Base-by-base conservation (phyloP, 768 basidiomycete species). In the Russula brevipes region DNA sequence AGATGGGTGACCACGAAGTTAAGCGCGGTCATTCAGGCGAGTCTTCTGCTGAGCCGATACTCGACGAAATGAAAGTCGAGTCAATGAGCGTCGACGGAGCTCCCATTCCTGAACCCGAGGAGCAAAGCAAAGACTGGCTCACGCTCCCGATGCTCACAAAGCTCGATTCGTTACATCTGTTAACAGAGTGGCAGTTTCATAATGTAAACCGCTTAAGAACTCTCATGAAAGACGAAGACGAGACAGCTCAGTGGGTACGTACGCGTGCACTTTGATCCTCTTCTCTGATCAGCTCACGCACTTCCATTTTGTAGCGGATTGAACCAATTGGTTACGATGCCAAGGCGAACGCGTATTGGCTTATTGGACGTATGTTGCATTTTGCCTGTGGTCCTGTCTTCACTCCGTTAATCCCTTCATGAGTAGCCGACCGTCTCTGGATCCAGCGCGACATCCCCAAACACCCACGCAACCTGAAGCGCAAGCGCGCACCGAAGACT, bases 151-250 rank as follows among this genome's bases (percentile, higher is more conserved):
- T 89, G 81, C 78, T 85, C 45, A 75, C 75, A 39, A 91, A 91
- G 74, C 81, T 94, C 47, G 87, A 91, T 63, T 84, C 87, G 4
- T 75, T 93, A 69, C 82, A 91, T 67, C 76, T 82, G 16, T 75
- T 94, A 54, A 81, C 80, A 35, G 92, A 94, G 74, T 94, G 92
- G 92, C 89, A 91, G 69, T 92, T 94, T 66, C 86, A 91, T 63
- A 89, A 90, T 70, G 83, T 89, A 5, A 78, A 80, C 57, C 80
- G 87, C 59, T 69, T 94, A 24, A 79, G 90, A 61, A 79, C 78
- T 49, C 73, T 88, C 52, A 91, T 93, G 89, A 88, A 84, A 70
- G 82, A 78, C 55, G 91, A 91, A 60, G 90, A 91, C 64, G 91
- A 92, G 47, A 76, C 78, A 59, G 88, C 87, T 31, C 75, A 81